These are phyloP conservation scores for Trametes cinnabarina DNA, from an alignment of 768 basidiomycete species.

Conservation along the genomic window DNA sequence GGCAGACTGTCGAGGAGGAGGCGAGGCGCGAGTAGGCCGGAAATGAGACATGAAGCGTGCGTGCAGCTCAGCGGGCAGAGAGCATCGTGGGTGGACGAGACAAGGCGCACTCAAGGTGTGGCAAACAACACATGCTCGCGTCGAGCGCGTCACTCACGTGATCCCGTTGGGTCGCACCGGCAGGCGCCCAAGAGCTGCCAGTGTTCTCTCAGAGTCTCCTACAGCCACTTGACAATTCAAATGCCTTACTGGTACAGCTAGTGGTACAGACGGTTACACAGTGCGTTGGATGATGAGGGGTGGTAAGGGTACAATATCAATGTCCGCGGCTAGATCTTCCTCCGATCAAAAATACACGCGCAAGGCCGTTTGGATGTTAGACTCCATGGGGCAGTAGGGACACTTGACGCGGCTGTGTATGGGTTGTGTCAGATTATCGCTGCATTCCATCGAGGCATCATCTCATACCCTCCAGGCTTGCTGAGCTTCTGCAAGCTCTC, in stretches of 20 bases:
- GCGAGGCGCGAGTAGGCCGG: conserved; percentile 34
- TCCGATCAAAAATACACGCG: conserved; percentile 58
- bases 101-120: conserved; percentile 1
- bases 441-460: conserved; percentile 25
- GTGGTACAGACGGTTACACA: background rate
- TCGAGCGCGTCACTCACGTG: conserved; percentile 17
- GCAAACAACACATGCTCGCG: conserved; percentile 12
- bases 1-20: conserved; percentile 26
- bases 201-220: no score
- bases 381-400: conserved; percentile 92
- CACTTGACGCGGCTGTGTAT: conserved; percentile 92
- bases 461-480: conserved; percentile 81
- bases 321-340: no score
- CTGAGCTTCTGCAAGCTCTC: conserved; percentile 89
- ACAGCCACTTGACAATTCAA: no score
- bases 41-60: conserved; percentile 32
- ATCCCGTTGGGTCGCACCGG: conserved; percentile 1
- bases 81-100: conserved; percentile 4
- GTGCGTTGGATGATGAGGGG: background rate
- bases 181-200: background rate
- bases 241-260: background rate
- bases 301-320: background rate
- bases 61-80: background rate
- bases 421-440: background rate
- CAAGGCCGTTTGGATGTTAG: conserved; percentile 51